Percentiles rank a stretch among this genome's conserved stretches.
These are phyloP conservation scores for Coccinonectria pachysandricola DNA, from an alignment of 2,329 filamentous ascomycete species.

Conservation along the genomic window DNA sequence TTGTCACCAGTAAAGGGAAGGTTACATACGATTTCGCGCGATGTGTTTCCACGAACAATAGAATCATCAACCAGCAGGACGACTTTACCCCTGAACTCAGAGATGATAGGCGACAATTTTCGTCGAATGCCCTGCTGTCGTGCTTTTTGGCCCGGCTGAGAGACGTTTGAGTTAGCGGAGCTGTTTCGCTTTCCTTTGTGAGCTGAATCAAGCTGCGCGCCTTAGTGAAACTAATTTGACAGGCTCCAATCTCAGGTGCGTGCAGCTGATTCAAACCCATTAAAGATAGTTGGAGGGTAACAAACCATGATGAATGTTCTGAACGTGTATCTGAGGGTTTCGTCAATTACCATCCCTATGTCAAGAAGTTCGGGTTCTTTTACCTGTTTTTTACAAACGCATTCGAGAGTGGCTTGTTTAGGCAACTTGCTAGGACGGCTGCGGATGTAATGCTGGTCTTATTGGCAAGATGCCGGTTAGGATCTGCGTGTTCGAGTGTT, in stretches of 20 bases:
- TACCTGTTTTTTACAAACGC: slow-evolving; percentile 86
- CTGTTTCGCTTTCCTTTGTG: no score
- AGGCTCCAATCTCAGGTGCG: no score
- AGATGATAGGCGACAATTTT: slow-evolving; percentile 78
- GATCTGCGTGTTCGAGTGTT: background rate
- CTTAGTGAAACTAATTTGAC: no score
- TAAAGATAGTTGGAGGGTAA: no score
- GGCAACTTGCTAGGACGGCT: slow-evolving; percentile 60
- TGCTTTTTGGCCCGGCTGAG: slow-evolving; percentile 67
- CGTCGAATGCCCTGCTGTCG: slow-evolving; percentile 79
- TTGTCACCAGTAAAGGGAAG: no score
- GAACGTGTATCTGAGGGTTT: slow-evolving; percentile 82
- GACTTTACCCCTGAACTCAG: slow-evolving; percentile 71
- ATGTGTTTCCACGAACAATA: slow-evolving; percentile 65
- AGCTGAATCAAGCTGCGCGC: no score
- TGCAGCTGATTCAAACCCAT: no score
- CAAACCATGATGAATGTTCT: slow-evolving; percentile 85
- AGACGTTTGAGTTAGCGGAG: no score
- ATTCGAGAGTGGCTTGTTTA: slow-evolving; percentile 68
- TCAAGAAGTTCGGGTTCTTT: no score
- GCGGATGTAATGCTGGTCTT: slow-evolving; percentile 75
- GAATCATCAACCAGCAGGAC: slow-evolving; percentile 83
- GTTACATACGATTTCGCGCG: slow-evolving; percentile 56
- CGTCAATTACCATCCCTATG: no score
- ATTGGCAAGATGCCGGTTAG: slow-evolving; percentile 1